Base-by-base conservation (phyloP, 495 filamentous ascomycete species). In the Penicillium roqueforti region DNA sequence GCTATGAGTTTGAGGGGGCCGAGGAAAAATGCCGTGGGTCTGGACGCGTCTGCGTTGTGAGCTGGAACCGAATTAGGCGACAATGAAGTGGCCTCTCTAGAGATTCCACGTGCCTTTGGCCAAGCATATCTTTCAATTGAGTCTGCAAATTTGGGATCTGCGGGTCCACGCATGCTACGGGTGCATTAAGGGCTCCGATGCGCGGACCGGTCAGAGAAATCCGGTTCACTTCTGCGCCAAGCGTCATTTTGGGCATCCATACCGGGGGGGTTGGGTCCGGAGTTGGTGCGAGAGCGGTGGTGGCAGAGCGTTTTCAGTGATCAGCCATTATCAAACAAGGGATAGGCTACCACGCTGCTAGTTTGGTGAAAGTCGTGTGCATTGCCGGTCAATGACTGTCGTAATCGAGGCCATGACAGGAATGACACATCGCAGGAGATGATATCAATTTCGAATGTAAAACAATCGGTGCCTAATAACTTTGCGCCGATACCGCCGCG, bases 401-500 rank as follows among this genome's bases (percentile, higher is more conserved):
- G 34, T 29, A 45, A 18, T 54, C 54, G 57, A 60, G 56, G 60
- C 62, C 57, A 57, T 31, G 38, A 26, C 50, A 34, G 20, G 26
- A 54, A 52, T 53, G 56, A 60, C 58, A 57, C 31, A 49, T 54
- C 55, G 55, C 29, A 29, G 16, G 16, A 52, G 40, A 36, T 26
- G 53, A 60, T 60, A 49, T 45, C 51, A 54, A 55, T 58, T 55
- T 58, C 54, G 59, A 62, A 60, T 62, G 54, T 60, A 49, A 41
- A 49, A 54, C 51, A 40, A 56, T 52, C 42, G 22, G 42, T 9
- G 43, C 60, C 54, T 73, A 77, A 62, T 70, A 76, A 60, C 75
- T 77, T 62, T 77, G 75, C 8, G 75, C 75, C 42, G 75, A 77
- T 52, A 77, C 75, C 25, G 64, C 60, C 50, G 75, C 75, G 57